A percentile compares a stretch with the other conserved stretches of the same genome.
Conservation (phyloP, 345 rosid genomes). For the Murraya paniculata region DNA sequence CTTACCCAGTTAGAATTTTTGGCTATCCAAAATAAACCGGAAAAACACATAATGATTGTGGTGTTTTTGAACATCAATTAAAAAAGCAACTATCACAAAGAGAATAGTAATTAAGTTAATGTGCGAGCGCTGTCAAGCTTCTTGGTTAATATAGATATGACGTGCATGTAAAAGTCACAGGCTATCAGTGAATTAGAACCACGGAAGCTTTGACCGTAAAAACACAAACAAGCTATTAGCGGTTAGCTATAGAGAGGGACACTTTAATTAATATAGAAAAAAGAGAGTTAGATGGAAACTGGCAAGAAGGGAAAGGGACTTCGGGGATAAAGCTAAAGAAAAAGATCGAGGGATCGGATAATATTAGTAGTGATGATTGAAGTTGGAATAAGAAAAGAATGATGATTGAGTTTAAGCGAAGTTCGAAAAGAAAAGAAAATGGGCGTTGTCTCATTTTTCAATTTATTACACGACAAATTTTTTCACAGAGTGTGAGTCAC, state of each 20-base stretch:
- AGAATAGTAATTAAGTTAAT: too few relatives aligned
- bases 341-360: background rate
- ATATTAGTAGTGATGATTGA: conserved; percentile 23
- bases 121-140: too few relatives aligned
- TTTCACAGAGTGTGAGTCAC: conserved; percentile 19
- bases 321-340: background rate
- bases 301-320: conserved; percentile 2
- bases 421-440: background rate
- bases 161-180: too few relatives aligned
- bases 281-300: background rate
- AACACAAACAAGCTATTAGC: too few relatives aligned
- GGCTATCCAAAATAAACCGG: too few relatives aligned
- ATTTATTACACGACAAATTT: conserved; percentile 6
- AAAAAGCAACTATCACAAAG: too few relatives aligned
- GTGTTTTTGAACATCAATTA: too few relatives aligned
- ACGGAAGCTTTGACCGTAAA: background rate
- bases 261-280: too few relatives aligned
- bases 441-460: conserved; percentile 1
- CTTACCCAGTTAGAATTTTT: too few relatives aligned
- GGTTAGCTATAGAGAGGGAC: too few relatives aligned
- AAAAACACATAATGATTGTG: too few relatives aligned
- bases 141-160: too few relatives aligned
- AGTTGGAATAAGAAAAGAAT: conserved; percentile 12
- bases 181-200: background rate
- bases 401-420: background rate